These are phyloP conservation scores for Larix sibirica DNA, from an alignment of 83 land plant species.

Conservation along the genomic window DNA sequence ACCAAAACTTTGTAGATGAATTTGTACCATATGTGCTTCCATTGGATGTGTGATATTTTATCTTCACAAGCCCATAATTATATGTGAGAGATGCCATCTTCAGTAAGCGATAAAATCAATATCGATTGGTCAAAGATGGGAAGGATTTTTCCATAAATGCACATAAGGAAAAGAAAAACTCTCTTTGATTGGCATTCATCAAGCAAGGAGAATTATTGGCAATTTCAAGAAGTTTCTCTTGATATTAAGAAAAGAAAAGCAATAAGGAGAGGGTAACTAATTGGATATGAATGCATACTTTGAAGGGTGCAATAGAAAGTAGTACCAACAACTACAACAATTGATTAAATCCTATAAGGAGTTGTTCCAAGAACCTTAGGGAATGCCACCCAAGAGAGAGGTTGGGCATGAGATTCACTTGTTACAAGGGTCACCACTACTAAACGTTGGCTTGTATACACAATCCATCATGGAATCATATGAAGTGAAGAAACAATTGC, in stretches of 20 bases:
- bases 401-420: neutral
- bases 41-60: too few relatives aligned
- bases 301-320: neutral
- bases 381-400: neutral
- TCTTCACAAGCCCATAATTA: too few relatives aligned
- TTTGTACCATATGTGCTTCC: too few relatives aligned
- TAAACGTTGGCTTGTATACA: neutral
- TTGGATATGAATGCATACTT: too few relatives aligned
- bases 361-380: neutral
- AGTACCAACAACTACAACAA: neutral
- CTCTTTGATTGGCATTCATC: neutral
- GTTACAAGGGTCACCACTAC: neutral
- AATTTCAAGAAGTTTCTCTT: neutral
- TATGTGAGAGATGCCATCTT: too few relatives aligned
- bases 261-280: neutral
- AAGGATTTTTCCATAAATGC: neutral
- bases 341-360: neutral
- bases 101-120: too few relatives aligned
- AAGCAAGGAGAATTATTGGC: neutral
- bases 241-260: neutral
- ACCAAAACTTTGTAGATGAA: neutral
- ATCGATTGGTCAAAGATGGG: neutral
- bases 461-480: neutral
- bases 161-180: neutral
- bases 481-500: neutral